phyloP scores from a whole-genome alignment of 352 stramenopile genomes.

The Pythium angustatum region DNA sequence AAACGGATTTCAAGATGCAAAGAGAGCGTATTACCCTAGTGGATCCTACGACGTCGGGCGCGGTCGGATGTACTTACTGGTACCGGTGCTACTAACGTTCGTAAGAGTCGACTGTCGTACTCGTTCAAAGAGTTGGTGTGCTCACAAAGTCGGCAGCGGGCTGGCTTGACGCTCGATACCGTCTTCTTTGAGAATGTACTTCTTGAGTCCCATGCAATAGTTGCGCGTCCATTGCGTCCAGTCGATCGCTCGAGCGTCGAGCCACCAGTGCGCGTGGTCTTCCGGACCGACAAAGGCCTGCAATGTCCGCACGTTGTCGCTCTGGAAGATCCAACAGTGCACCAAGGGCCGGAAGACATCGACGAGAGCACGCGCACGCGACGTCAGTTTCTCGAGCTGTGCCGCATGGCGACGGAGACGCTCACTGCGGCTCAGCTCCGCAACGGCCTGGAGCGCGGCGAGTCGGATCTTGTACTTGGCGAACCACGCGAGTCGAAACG shows the following conservation, averaged over 20 bases:
- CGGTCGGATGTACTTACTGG: no score
- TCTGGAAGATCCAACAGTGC: slow-evolving; percentile 75
- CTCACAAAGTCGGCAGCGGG: no score
- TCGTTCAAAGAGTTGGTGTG: no score
- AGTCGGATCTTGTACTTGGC: slow-evolving; percentile 69
- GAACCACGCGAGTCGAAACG: slow-evolving; percentile 82
- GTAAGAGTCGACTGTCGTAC: no score
- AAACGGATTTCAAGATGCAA: no score
- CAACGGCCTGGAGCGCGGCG: slow-evolving; percentile 65
- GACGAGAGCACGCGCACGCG: slow-evolving; percentile 59
- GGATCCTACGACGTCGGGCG: no score
- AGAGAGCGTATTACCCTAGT: no score
- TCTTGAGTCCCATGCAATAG: slow-evolving; percentile 75
- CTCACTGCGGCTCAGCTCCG: slow-evolving; percentile 51
- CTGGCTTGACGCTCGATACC: slow-evolving; percentile 17
- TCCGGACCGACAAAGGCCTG: slow-evolving; percentile 18
- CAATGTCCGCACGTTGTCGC: slow-evolving; percentile 41
- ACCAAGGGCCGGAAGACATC: slow-evolving; percentile 84
- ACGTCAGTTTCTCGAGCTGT: slow-evolving; percentile 65
- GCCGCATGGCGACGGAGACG: slow-evolving; percentile 57
- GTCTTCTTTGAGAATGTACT: slow-evolving; percentile 78
- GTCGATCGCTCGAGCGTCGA: slow-evolving; percentile 63
- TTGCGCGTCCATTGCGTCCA: slow-evolving; percentile 85
- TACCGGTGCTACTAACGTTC: no score
- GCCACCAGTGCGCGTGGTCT: slow-evolving; percentile 46